Conservation (phyloP, 805 yeast species). For the Wickerhamomyces mucosus region DNA sequence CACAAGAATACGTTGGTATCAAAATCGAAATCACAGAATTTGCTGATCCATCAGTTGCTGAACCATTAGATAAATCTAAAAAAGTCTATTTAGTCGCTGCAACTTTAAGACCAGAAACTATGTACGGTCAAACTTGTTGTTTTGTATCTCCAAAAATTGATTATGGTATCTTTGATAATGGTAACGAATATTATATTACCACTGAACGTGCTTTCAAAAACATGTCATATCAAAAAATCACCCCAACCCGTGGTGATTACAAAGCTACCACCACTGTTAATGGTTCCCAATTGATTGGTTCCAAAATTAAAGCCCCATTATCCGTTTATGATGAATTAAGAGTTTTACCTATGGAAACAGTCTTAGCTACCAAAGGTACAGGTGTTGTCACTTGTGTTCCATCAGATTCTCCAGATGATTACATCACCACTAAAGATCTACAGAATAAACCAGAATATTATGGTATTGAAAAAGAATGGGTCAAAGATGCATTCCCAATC, state of each 20-base stretch:
- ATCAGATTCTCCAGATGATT: conserved; percentile 98
- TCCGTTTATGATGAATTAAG: conserved; percentile 61
- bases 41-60: conserved; percentile 35
- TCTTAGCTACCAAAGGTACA: conserved; percentile 90
- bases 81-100: conserved; percentile 86
- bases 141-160: conserved; percentile 91
- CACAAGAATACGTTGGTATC: conserved; percentile 93
- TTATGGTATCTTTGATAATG: conserved; percentile 87
- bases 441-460: conserved; percentile 86
- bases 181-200: conserved; percentile 66
- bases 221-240: conserved; percentile 90
- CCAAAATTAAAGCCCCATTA: conserved; percentile 79
- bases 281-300: conserved; percentile 76
- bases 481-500: conserved; percentile 63
- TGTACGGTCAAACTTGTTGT: conserved; percentile 98
- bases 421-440: conserved; percentile 74
- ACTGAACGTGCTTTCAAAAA: conserved; percentile 95
- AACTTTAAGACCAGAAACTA: conserved; percentile 95
- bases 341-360: conserved; percentile 96
- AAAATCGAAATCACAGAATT: conserved; percentile 67
- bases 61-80: conserved; percentile 37
- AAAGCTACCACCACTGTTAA: conserved; percentile 45
- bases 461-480: conserved; percentile 82
- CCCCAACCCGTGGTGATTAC: conserved; percentile 80
- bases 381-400: conserved; percentile 99